Evolutionary conservation across 345 rosid genomes (phyloP).

Genomic region (Arabidopsis thaliana): DNA sequence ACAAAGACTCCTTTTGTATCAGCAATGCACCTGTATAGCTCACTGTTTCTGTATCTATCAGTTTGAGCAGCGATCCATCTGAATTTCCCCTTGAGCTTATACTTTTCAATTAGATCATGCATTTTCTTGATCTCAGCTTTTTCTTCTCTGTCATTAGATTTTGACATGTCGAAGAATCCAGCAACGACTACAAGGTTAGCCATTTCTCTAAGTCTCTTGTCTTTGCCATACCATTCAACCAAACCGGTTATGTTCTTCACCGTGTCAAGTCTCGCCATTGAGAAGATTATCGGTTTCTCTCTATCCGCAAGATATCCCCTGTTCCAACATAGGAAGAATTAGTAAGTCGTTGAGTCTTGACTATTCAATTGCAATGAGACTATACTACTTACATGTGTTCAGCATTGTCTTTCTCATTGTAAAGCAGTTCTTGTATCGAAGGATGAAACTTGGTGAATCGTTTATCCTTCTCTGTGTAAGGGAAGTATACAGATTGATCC

Average conservation of each 20-base stretch:
- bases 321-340: constrained; percentile 28
- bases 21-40: constrained; percentile 88
- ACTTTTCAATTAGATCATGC: constrained; percentile 76
- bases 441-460: constrained; percentile 68
- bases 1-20: constrained; percentile 91
- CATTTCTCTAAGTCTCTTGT: constrained; percentile 68
- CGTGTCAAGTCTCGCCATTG: constrained; percentile 96
- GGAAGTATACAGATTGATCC: constrained; percentile 93
- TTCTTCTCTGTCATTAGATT: constrained; percentile 90
- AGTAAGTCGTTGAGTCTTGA: not conserved
- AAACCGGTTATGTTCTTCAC: constrained; percentile 91
- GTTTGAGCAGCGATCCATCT: constrained; percentile 98
- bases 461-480: constrained; percentile 60
- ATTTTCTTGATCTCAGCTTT: constrained; percentile 82
- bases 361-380: constrained; percentile 15
- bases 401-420: constrained; percentile 61
- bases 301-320: constrained; percentile 83
- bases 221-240: constrained; percentile 93
- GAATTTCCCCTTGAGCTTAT: constrained; percentile 76
- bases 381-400: constrained; percentile 72
- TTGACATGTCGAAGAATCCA: constrained; percentile 80
- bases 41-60: constrained; percentile 83
- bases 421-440: constrained; percentile 76
- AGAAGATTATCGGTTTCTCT: constrained; percentile 86
- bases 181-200: constrained; percentile 92